Evolutionary conservation across 495 filamentous ascomycete genomes (phyloP), one percentile per base, ranked within the genome.

Genomic region (Podospora appendiculata): DNA sequence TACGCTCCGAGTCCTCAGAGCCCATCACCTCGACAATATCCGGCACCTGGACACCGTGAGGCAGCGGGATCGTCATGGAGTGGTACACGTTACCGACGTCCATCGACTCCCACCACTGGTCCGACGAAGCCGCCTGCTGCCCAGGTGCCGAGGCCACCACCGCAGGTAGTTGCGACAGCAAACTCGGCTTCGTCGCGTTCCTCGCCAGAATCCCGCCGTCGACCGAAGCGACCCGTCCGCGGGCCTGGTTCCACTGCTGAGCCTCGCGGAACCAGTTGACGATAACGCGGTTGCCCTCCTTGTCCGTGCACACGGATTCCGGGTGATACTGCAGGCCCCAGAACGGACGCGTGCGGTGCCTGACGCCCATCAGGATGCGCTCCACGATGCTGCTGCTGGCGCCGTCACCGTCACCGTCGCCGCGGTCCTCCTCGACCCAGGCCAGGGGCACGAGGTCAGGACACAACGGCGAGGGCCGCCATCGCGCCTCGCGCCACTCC

Each of bases 241-340:
- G 36, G 4, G 44, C 39, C 33, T 53, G 17, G 49, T 78, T 82
- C 84, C 83, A 89, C 46, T 52, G 54, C 49, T 68, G 54, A 5
- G 82, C 82, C 55, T 75, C 61, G 4, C 49, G 58, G 76, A 90
- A 96, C 88, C 91, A 98, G 55, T 87, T 89, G 42, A 67, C 59
- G 25, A 96, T 74, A 33, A 96, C 71, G 36, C 70, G 64, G 25
- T 73, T 77, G 33, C 88, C 87, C 33, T 81, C 78, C n/a, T 71
- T 58, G 46, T 80, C 80, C 5, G 93, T 95, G 61, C 92, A 96
- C 56, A 94, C 85, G 0, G 89, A 95, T 65, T 98, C 93, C 0
- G 92, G 91, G 61, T 98, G 93, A 63, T 92, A 97, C 60, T 98
- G 93, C 35, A 98, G 71, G 0, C 85, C 93, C 83, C 85, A 95